These are phyloP conservation scores for Neoascochyta sp. DNA, from an alignment of 2,329 filamentous ascomycete genomes.

Conservation along the genomic window DNA sequence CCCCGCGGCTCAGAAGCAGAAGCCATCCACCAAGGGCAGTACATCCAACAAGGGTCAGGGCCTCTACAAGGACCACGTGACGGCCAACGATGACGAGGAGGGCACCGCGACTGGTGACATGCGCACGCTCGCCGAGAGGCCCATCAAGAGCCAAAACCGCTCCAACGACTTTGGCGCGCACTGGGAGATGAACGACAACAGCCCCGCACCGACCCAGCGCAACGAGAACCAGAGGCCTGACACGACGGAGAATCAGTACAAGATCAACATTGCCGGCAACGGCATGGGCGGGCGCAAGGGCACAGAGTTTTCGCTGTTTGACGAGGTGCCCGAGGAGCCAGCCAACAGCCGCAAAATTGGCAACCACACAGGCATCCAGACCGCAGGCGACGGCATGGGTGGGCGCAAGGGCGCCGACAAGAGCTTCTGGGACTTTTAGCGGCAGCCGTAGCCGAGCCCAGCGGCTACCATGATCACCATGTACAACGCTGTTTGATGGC, in stretches of 20 bases:
- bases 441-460: background rate
- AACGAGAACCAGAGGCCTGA: slow-evolving; percentile 42
- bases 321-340: slow-evolving; percentile 20
- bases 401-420: slow-evolving; percentile 34
- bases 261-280: slow-evolving; percentile 40
- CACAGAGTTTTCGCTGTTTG: slow-evolving; percentile 40
- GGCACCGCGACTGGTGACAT: slow-evolving; percentile 39
- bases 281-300: slow-evolving; percentile 40
- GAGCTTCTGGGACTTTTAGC: slow-evolving; percentile 32
- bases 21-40: slow-evolving; percentile 42
- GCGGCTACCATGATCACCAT: background rate
- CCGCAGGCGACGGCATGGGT: slow-evolving; percentile 39
- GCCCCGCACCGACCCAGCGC: slow-evolving; percentile 47
- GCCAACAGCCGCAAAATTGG: slow-evolving; percentile 12
- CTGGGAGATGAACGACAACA: slow-evolving; percentile 70
- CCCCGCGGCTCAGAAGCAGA: slow-evolving; percentile 47
- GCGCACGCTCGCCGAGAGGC: slow-evolving; percentile 60
- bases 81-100: slow-evolving; percentile 51
- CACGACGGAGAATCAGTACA: slow-evolving; percentile 55
- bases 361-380: slow-evolving; percentile 24
- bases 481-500: slow-evolving; percentile 2
- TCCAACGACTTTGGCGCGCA: slow-evolving; percentile 74
- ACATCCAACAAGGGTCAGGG: slow-evolving; percentile 64
- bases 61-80: slow-evolving; percentile 75
- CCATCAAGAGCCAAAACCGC: slow-evolving; percentile 69